These are phyloP conservation scores for Saccharomyces kudriavzevii DNA, from an alignment of 805 yeast species.

Conservation along the genomic window DNA sequence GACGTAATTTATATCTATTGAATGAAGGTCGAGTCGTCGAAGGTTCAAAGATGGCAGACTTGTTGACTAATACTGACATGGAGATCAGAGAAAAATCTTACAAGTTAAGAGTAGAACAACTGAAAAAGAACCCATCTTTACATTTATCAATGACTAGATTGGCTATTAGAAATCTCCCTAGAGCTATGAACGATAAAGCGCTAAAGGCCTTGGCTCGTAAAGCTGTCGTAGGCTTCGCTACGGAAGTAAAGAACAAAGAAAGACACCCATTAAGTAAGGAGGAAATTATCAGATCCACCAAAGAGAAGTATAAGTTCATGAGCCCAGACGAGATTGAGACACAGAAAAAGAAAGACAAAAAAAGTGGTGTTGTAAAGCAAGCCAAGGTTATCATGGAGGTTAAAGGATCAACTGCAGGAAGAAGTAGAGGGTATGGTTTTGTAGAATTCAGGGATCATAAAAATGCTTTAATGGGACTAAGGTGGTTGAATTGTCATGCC, in stretches of 20 bases:
- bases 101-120: slow-evolving; percentile 77
- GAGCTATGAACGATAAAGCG: slow-evolving; percentile 82
- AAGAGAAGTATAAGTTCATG: slow-evolving; percentile 44
- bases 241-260: slow-evolving; percentile 62
- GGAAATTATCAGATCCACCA: slow-evolving; percentile 72
- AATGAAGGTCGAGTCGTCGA: slow-evolving; percentile 90
- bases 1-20: slow-evolving; percentile 72
- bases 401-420: slow-evolving; percentile 75
- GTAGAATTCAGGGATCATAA: slow-evolving; percentile 88
- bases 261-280: slow-evolving; percentile 87
- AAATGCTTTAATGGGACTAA: slow-evolving; percentile 86
- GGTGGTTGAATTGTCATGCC: slow-evolving; percentile 94
- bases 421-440: slow-evolving; percentile 96
- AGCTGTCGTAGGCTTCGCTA: slow-evolving; percentile 90
- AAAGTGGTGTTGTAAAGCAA: slow-evolving; percentile 86
- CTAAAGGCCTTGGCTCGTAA: slow-evolving; percentile 88
- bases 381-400: slow-evolving; percentile 90
- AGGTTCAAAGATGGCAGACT: slow-evolving; percentile 67
- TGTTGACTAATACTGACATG: slow-evolving; percentile 62
- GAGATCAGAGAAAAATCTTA: slow-evolving; percentile 84
- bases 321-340: slow-evolving; percentile 33
- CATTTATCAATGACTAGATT: slow-evolving; percentile 91
- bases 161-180: slow-evolving; percentile 88
- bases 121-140: slow-evolving; percentile 81
- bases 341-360: slow-evolving; percentile 51